Evolutionary conservation across 1,284 basidiomycete genomes (phyloP).

Genomic region (Cutaneotrichosporon sp.): DNA sequence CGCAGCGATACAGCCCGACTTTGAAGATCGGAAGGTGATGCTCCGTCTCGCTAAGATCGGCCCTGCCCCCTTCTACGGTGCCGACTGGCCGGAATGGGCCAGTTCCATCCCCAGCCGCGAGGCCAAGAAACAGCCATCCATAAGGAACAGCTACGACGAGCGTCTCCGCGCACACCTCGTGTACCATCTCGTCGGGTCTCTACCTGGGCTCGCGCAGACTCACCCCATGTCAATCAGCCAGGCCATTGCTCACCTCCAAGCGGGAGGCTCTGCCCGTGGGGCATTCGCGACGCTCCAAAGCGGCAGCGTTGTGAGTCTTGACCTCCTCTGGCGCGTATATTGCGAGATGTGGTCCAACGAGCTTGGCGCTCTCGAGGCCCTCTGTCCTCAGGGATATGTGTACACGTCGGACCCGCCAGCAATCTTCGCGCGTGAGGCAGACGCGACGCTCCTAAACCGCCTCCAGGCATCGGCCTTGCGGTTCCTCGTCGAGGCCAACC

Average conservation of each 20-base stretch:
- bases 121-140: not conserved
- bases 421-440: slow-evolving; percentile 25
- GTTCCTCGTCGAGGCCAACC: not conserved
- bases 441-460: slow-evolving; percentile 18
- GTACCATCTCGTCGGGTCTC: slow-evolving; percentile 1
- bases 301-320: slow-evolving; percentile 19
- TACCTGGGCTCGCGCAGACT: not conserved
- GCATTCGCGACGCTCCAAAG: not conserved
- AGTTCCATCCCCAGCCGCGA: not conserved
- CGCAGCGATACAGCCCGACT: slow-evolving; percentile 28
- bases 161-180: slow-evolving; percentile 4
- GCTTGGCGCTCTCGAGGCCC: slow-evolving; percentile 25
- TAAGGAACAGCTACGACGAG: slow-evolving; percentile 1
- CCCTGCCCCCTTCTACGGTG: not conserved
- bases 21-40: slow-evolving; percentile 24
- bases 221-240: not conserved
- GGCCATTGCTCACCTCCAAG: not conserved
- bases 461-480: slow-evolving; percentile 5
- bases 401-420: slow-evolving; percentile 31
- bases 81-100: not conserved
- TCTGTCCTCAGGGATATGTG: slow-evolving; percentile 22
- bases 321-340: slow-evolving; percentile 17
- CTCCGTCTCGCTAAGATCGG: slow-evolving; percentile 8
- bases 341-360: slow-evolving; percentile 23
- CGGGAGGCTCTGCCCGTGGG: not conserved